Conservation (phyloP, 148 eudicot genomes). For the Beta vulgaris region DNA sequence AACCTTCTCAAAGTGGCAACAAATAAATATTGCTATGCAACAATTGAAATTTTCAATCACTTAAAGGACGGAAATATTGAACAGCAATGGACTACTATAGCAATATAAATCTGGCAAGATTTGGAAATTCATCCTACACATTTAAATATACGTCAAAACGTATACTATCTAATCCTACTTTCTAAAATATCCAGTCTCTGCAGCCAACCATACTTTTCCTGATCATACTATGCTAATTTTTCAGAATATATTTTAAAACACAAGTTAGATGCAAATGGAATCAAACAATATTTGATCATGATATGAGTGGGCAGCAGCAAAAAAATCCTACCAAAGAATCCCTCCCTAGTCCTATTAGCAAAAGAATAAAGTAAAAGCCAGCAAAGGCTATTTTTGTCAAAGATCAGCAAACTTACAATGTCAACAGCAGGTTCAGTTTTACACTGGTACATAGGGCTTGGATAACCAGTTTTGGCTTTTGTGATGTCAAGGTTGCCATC, state of each 20-base stretch:
- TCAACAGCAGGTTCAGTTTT: constrained; percentile 32
- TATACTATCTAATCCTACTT: not conserved
- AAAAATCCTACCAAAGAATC: not conserved
- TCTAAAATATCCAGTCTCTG: not conserved
- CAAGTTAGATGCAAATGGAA: not conserved
- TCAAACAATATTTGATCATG: not conserved
- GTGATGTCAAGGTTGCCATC: constrained; percentile 33
- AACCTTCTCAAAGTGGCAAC: too few species aligned
- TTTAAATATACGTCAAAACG: not conserved
- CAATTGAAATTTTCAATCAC: not conserved
- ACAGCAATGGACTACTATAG: not conserved
- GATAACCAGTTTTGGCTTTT: constrained; percentile 29
- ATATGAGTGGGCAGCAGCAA: not conserved
- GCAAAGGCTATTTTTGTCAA: not conserved
- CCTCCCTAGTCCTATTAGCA: not conserved
- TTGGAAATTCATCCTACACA: not conserved
- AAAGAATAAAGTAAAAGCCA: not conserved
- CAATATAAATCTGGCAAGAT: not conserved
- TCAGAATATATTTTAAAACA: not conserved
- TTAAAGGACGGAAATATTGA: not conserved
- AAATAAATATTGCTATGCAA: not conserved
- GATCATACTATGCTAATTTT: not conserved
- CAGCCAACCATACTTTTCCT: not conserved
- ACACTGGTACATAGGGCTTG: constrained; percentile 18
- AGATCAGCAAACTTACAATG: constrained; percentile 35